Base-by-base conservation (phyloP, 164 flowering plant genomes). In the Annona cherimola region DNA sequence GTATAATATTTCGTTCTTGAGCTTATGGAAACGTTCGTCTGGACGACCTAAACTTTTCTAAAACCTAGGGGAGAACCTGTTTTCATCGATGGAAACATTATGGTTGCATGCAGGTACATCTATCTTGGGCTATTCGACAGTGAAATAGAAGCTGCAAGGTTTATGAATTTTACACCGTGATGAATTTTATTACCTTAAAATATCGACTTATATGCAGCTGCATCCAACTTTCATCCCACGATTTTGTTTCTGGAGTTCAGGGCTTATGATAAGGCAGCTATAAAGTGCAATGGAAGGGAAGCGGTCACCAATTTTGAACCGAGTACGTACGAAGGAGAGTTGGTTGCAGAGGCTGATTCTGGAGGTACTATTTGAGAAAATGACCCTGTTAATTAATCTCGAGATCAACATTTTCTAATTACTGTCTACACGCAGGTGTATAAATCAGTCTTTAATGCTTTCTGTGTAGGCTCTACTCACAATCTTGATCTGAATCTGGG, bases 111-210 rank as follows among this genome's bases (percentile, higher is more conserved):
- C 93, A 90, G 96, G 97, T 92, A 94, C 86, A 86, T 94, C 69
- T 94, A 94, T 86, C 96, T 94, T 83, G 97, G 98, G 77, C 88
- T 92, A 70, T 92, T 92, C 83, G 96, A 94, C 85, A 90, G 82
- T 74, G 97, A 92, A 86, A 79, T 89, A 75, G 97, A 94, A 83
- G 97, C 96, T 79, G 98, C 98, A 89, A 94, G 98, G 98, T 94
- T 87, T 81, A 75, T 81, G 73, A 84, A 84, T 84, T 82, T 79
- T 81, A 73, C 74, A 83, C 78, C 75, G 76, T 81, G 75, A 74
- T 78, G 69, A 76, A 66, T 75, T 71, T 59, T 9, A 42, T 61
- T 83, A 71, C 71, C 69, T 73, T 75, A 63, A 78, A 26, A 75
- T 86, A 75, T 78, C 78, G 75, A 80, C 77, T 75, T 80, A 78